These are phyloP conservation scores for Lunularia cruciata DNA, from an alignment of 225 moss, liverwort and hornwort species.

Conservation along the genomic window DNA sequence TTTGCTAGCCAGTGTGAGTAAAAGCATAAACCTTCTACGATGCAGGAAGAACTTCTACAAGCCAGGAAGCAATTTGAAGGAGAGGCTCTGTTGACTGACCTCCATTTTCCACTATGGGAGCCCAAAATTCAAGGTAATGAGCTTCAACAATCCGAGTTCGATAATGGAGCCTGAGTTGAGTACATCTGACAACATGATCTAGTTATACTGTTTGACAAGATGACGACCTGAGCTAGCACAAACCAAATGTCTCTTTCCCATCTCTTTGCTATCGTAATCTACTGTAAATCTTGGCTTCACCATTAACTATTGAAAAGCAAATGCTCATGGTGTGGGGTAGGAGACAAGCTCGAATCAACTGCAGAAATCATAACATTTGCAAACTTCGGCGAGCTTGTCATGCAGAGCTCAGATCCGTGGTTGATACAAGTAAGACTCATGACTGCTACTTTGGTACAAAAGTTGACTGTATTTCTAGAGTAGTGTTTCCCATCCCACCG, in stretches of 20 bases:
- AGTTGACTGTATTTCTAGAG: too few relatives aligned
- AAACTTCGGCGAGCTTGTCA: slow-evolving; percentile 55
- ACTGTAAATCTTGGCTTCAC: too few relatives aligned
- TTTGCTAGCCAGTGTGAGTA: background rate
- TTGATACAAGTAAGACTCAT: slow-evolving; percentile 51
- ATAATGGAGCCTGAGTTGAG: too few relatives aligned
- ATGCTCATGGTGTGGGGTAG: slow-evolving; percentile 13
- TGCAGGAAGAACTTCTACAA: slow-evolving; percentile 32
- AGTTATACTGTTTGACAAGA: too few relatives aligned
- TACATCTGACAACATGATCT: too few relatives aligned
- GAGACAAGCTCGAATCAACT: slow-evolving; percentile 31
- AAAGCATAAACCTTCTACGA: background rate
- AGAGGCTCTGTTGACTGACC: slow-evolving; percentile 14
- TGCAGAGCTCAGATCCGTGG: slow-evolving; percentile 58
- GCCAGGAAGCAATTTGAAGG: slow-evolving; percentile 38
- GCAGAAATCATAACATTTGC: slow-evolving; percentile 43
- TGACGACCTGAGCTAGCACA: too few relatives aligned
- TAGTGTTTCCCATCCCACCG: too few relatives aligned
- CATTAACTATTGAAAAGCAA: too few relatives aligned
- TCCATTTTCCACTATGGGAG: slow-evolving; percentile 47
- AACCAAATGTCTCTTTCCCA: too few relatives aligned
- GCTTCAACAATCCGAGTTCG: background rate
- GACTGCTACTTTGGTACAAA: background rate
- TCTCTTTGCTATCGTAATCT: too few relatives aligned
- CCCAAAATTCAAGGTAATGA: slow-evolving; percentile 25